Conservation (phyloP, 1,284 basidiomycete species). For the Sphagnurus paluster region DNA sequence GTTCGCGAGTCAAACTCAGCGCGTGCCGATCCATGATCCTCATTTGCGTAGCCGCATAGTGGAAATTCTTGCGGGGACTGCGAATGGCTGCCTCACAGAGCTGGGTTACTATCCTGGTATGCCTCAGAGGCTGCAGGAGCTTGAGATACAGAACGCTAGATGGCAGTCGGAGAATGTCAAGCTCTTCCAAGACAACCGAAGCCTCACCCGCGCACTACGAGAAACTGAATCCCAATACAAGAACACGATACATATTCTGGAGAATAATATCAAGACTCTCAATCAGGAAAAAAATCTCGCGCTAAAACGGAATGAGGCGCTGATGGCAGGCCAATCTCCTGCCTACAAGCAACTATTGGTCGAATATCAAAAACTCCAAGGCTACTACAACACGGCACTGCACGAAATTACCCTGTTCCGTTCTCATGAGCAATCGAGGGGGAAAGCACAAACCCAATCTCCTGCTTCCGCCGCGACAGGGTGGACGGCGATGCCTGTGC, state of each 20-base stretch:
- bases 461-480: not conserved
- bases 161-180: slow-evolving; percentile 44
- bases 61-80: slow-evolving; percentile 41
- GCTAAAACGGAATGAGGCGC: slow-evolving; percentile 16
- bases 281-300: slow-evolving; percentile 18
- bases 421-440: slow-evolving; percentile 4
- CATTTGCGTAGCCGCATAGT: slow-evolving; percentile 37
- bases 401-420: slow-evolving; percentile 22
- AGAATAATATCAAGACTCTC: slow-evolving; percentile 21
- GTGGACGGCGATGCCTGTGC: not conserved
- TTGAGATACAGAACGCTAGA: slow-evolving; percentile 31
- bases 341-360: slow-evolving; percentile 18
- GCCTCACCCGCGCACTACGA: slow-evolving; percentile 32
- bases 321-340: slow-evolving; percentile 13
- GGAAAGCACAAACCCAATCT: slow-evolving; percentile 6
- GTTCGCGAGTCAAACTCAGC: slow-evolving; percentile 1
- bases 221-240: slow-evolving; percentile 21
- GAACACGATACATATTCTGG: slow-evolving; percentile 22
- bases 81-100: slow-evolving; percentile 48
- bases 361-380: slow-evolving; percentile 19
- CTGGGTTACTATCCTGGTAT: slow-evolving; percentile 46
- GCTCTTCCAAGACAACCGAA: slow-evolving; percentile 53
- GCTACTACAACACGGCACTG: slow-evolving; percentile 16
- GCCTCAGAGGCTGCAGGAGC: slow-evolving; percentile 31
- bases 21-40: slow-evolving; percentile 3